Evolutionary conservation across 345 rosid species (phyloP), one percentile per base, ranked within the genome.

Genomic region (Aquilaria sinensis): DNA sequence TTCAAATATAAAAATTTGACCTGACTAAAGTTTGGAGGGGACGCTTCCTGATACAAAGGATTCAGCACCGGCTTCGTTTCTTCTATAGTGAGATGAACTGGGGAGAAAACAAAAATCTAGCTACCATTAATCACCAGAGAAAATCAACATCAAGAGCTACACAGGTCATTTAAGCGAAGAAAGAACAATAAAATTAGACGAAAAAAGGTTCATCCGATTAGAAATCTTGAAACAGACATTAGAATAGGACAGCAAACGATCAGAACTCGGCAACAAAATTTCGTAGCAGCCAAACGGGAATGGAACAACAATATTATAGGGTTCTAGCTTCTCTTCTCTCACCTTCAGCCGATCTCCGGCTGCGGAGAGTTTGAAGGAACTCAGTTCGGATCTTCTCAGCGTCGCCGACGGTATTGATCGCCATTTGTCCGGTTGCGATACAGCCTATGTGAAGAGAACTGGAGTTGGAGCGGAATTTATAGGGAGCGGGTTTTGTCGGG

Each of bases 31-130:
- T 54, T 53, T n/a, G 82, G 80, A 2, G 78, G 88, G 47, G 74
- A 53, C 51, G 15, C 74, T 51, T 75, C 80, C 72, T 83, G 96
- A 70, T 48, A 88, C 15, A 88, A 45, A 34, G 96, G 96, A 64
- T 64, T 58, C 57, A 60, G 50, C 64, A 86, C 93, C 0, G 90
- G 87, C 58, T 78, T 76, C 15, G 83, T 81, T 47, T 69, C 61
- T 16, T 86, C 80, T 52, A 78, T 87, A 0, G 78, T 51, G 37
- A 85, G 70, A 13, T 82, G 78, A 73, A 84, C 96, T 92, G 74
- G 9, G 53, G 34, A 54, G 33, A 62, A 9, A 32, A 33, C 14
- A 51, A 11, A 57, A 61, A 34, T 33, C 55, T 47, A 37, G 16
- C 10, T 15, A n/a, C 7, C 6, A 31, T 34, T 4, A 8, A 2